These are phyloP conservation scores for Raphanus sativus DNA, from an alignment of 345 rosid species.

Conservation along the genomic window DNA sequence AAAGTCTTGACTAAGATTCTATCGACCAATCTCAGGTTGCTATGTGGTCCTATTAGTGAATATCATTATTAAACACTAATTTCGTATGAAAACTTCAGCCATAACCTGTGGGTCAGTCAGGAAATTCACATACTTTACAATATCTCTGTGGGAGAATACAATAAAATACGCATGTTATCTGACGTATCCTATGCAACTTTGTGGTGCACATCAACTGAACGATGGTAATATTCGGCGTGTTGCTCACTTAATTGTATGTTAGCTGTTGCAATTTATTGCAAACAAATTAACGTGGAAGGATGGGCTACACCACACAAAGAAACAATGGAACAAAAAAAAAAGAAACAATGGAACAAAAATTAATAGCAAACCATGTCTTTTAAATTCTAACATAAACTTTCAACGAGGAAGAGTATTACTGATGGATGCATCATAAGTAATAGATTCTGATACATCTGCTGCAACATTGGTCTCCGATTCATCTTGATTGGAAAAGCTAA, in stretches of 20 bases:
- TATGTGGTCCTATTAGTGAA: neutral
- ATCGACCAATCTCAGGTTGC: neutral
- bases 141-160: neutral
- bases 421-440: neutral
- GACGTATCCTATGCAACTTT: neutral
- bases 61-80: neutral
- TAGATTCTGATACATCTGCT: neutral
- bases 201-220: neutral
- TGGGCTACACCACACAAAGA: neutral
- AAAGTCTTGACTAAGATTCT: neutral
- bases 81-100: neutral
- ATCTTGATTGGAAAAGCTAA: neutral
- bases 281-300: neutral
- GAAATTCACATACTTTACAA: neutral
- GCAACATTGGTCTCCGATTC: neutral
- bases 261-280: neutral
- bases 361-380: neutral
- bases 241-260: neutral
- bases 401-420: neutral
- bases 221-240: neutral
- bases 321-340: neutral
- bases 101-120: neutral
- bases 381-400: neutral
- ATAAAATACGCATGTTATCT: neutral
- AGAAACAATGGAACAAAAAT: neutral